A percentile compares a stretch with the other conserved stretches of the same genome.
These are phyloP conservation scores for Limonium bicolor DNA, from an alignment of 148 eudicot genomes.

Conservation along the genomic window DNA sequence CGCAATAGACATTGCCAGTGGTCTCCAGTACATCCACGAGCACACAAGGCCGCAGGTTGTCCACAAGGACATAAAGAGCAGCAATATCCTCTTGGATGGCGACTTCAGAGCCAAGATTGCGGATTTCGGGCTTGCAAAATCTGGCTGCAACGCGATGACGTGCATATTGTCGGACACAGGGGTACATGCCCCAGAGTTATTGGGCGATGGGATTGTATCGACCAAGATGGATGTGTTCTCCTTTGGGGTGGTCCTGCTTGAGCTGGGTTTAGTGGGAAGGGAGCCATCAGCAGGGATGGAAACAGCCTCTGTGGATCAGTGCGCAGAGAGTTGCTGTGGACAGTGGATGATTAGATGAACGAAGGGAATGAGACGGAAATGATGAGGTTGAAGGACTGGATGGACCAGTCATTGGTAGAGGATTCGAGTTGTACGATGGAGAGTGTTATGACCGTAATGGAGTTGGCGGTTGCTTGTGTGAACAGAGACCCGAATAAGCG, in stretches of 20 bases:
- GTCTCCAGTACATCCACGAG: constrained; percentile 85
- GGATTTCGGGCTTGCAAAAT: constrained; percentile 75
- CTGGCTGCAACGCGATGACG: constrained; percentile 89
- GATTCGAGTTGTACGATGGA: constrained; percentile 33
- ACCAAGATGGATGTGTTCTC: constrained; percentile 78
- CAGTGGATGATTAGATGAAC: constrained; percentile 33
- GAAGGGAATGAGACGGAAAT: constrained; percentile 20
- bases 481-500: constrained; percentile 47
- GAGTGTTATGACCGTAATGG: constrained; percentile 35
- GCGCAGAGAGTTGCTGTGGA: too few species aligned
- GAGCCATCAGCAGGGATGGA: constrained; percentile 51
- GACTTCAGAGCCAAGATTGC: constrained; percentile 78
- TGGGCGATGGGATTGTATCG: constrained; percentile 64
- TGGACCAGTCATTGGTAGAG: constrained; percentile 24
- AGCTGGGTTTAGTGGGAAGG: constrained; percentile 52
- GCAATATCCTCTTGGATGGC: constrained; percentile 68
- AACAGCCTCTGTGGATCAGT: constrained; percentile 33
- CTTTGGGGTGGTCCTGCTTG: constrained; percentile 74
- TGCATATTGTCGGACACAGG: constrained; percentile 87
- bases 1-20: constrained; percentile 68
- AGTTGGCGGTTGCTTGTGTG: constrained; percentile 55
- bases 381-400: constrained; percentile 28
- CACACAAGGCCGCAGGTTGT: constrained; percentile 80
- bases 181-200: constrained; percentile 78
- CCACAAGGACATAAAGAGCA: constrained; percentile 83